Conservation (phyloP, 192 early-diverging fungal species). For the Backusella mclennaniae region DNA sequence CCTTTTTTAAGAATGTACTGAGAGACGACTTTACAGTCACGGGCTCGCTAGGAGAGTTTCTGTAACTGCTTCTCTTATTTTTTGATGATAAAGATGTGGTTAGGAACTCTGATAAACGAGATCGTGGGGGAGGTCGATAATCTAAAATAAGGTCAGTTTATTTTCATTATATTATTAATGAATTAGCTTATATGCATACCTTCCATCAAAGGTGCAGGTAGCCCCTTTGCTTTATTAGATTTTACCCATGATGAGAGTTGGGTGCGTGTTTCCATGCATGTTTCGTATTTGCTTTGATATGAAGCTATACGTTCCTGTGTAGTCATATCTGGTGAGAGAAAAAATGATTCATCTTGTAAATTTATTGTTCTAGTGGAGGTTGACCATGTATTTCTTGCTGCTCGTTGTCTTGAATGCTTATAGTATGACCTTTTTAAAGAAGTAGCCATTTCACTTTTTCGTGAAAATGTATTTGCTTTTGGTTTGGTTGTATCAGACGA, state of each 20-base stretch:
- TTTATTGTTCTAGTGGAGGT: background rate
- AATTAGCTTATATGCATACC: background rate
- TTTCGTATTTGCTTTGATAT: background rate
- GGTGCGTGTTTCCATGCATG: constrained; percentile 5
- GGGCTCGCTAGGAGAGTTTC: background rate
- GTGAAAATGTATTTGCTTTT: background rate
- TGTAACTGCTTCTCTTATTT: background rate
- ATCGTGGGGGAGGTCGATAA: constrained; percentile 2
- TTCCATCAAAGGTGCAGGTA: background rate
- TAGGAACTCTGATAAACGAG: background rate
- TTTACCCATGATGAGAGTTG: constrained; percentile 8
- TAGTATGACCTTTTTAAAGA: constrained; percentile 3
- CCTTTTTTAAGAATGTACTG: constrained; percentile 10
- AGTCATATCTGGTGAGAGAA: background rate
- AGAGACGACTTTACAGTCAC: background rate
- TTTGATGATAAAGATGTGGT: background rate
- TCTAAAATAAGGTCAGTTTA: background rate
- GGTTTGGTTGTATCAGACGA: background rate
- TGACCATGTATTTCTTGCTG: constrained; percentile 1
- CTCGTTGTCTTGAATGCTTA: background rate
- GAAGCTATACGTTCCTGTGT: background rate
- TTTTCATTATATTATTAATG: background rate
- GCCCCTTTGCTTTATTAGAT: constrained; percentile 8
- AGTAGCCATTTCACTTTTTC: constrained; percentile 1
- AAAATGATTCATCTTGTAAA: background rate